Conservation (phyloP, 164 flowering plant genomes). For the Aristolochia contorta region DNA sequence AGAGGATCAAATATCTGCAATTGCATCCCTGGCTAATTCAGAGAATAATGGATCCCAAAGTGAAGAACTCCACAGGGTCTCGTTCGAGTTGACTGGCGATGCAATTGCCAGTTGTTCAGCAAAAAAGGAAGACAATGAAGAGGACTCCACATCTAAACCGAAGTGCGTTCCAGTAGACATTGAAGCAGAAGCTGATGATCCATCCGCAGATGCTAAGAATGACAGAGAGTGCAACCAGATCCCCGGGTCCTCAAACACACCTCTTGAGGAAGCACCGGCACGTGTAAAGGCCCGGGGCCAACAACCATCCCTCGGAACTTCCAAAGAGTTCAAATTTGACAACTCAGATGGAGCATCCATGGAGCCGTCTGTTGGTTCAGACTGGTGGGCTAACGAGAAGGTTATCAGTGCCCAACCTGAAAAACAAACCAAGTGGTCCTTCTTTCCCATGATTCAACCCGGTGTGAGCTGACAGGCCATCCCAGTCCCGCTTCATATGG, state of each 20-base stretch:
- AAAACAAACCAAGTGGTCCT: constrained; percentile 47
- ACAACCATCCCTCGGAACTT: constrained; percentile 25
- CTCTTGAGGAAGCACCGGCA: constrained; percentile 13
- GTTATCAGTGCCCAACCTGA: constrained; percentile 37
- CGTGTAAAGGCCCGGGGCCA: constrained; percentile 15
- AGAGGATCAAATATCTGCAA: constrained; percentile 44
- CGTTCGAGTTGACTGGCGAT: constrained; percentile 62
- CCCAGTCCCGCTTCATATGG: no score
- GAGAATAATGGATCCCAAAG: constrained; percentile 28
- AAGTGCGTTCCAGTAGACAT: constrained; percentile 9
- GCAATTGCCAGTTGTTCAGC: constrained; percentile 50
- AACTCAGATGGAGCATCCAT: constrained; percentile 39
- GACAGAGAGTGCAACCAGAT: constrained; percentile 6
- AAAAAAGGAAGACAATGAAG: constrained; percentile 20
- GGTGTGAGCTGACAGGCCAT: constrained; percentile 42
- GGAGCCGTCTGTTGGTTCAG: constrained; percentile 30
- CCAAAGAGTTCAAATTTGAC: constrained; percentile 82
- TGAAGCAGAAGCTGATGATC: constrained; percentile 16
- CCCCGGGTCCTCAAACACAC: constrained; percentile 12
- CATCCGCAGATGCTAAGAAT: constrained; percentile 9
- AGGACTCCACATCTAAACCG: constrained; percentile 18
- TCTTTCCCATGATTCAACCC: constrained; percentile 71
- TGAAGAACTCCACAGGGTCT: constrained; percentile 50
- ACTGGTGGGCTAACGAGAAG: constrained; percentile 76
- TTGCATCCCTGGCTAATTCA: constrained; percentile 44